Base-by-base conservation (phyloP, 1,284 basidiomycete species). In the Limonomyces culmigenus region DNA sequence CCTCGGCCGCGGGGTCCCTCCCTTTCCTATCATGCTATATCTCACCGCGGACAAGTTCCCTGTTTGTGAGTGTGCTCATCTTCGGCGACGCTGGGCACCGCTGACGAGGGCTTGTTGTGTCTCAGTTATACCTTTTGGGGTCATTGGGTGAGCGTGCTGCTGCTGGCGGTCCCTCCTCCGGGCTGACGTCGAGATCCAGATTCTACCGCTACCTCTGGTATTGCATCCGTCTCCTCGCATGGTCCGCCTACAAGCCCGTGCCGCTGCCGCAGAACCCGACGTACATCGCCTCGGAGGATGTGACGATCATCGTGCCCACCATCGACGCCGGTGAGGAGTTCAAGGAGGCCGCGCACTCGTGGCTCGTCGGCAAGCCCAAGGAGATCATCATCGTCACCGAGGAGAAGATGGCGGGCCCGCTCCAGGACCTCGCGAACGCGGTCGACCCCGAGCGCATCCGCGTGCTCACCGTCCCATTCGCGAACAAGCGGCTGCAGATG, bases 301-400 rank as follows among this genome's bases (percentile, higher is more conserved):
- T 93, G 45, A 92, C 88, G 19, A 89, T 91, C 51, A 87, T 93
- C 43, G 87, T 92, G 3, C 88, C 87, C 27, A 92, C 87, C 43
- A 92, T 93, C 50, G 87, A 93, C 52, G 87, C 88, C 11, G 87
- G 87, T 34, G 85, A 89, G 52, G 86, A 89, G 57, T 91, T 93
- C 65, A 84, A 85, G 60, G 81, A 89, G 56, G 88, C 88, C 30
- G 86, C 87, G 20, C 71, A 79, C 56, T 80, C 73, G 46, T 92
- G 87, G 88, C 77, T 93, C 40, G 73, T 75, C 44, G 84, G 85
- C 45, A 78, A 83, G 46, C 88, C 87, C 12, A 88, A 87, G 52
- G 85, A 92, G 57, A 87, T 92, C 50, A 66, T 91, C 64, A 89
- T 92, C 58, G 83, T 92, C 52, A 92, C 87, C 6, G 87, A 91